Percentiles rank a stretch among this genome's conserved stretches.
Evolutionary conservation across 163 green algal species (phyloP).

Genomic region (Chlorella variabilis): DNA sequence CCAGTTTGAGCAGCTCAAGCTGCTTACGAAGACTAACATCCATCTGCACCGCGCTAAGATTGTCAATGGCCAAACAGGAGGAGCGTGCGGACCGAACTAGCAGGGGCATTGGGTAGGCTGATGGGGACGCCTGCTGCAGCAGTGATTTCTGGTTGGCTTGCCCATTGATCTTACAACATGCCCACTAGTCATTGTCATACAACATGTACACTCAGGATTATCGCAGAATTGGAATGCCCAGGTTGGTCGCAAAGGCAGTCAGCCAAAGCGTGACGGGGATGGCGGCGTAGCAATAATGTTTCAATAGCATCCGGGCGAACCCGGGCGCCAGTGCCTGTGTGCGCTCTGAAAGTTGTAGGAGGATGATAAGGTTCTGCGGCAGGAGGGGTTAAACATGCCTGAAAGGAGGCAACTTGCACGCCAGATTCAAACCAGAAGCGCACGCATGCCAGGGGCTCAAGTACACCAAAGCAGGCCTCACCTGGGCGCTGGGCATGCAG

Average conservation of each 20-base stretch:
- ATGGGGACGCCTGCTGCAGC: no score
- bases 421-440: no score
- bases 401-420: no score
- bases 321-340: conserved; percentile 52
- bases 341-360: conserved; percentile 51
- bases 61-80: conserved; percentile 50
- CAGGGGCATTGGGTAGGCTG: no score
- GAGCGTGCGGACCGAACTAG: no score
- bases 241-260: conserved; percentile 57
- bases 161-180: no score
- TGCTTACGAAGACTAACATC: conserved; percentile 84
- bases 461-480: conserved; percentile 15
- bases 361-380: conserved; percentile 68
- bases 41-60: conserved; percentile 76
- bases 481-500: conserved; percentile 61
- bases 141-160: no score
- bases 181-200: no score
- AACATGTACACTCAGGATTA: no score
- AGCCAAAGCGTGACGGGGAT: conserved; percentile 71
- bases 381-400: no score
- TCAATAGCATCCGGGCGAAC: conserved; percentile 63
- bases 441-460: no score
- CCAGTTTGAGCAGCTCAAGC: conserved; percentile 69
- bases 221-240: conserved; percentile 43
- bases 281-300: conserved; percentile 66